Conservation (phyloP, 768 basidiomycete genomes). For the Naganishia kalamii region DNA sequence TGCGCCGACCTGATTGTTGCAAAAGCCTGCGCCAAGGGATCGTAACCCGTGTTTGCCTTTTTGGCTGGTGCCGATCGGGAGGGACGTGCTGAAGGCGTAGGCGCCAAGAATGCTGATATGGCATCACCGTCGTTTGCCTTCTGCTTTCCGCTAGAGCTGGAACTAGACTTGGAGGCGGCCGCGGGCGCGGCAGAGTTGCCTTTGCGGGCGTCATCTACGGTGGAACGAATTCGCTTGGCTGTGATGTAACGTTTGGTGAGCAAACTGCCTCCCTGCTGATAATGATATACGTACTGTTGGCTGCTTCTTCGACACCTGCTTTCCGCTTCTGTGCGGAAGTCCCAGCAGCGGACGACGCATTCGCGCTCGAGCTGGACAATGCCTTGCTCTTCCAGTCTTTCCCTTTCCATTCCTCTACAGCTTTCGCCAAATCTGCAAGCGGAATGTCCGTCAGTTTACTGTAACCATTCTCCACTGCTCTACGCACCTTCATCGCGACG, state of each 20-base stretch:
- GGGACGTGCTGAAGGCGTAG: neutral
- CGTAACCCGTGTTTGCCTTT: neutral
- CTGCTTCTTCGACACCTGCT: too few species aligned
- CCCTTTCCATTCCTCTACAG: neutral
- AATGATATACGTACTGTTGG: too few species aligned
- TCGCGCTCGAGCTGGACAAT: neutral
- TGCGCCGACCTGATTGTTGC: neutral
- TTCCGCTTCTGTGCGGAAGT: too few species aligned
- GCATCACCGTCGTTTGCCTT: neutral
- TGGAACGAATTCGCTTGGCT: neutral
- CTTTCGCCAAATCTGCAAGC: neutral
- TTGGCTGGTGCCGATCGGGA: neutral
- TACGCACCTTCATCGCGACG: constrained; percentile 1
- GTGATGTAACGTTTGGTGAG: neutral
- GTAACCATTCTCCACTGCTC: too few species aligned
- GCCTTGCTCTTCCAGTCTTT: neutral
- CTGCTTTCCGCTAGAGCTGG: neutral
- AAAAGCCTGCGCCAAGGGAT: neutral
- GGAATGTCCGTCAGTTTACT: neutral
- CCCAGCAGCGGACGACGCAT: too few species aligned
- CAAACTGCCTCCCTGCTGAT: neutral
- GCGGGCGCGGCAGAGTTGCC: neutral
- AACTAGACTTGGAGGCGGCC: neutral
- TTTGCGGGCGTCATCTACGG: neutral
- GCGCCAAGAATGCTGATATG: neutral